These are phyloP conservation scores for Lagenaria siceraria DNA, from an alignment of 306 rosid species.

Conservation along the genomic window DNA sequence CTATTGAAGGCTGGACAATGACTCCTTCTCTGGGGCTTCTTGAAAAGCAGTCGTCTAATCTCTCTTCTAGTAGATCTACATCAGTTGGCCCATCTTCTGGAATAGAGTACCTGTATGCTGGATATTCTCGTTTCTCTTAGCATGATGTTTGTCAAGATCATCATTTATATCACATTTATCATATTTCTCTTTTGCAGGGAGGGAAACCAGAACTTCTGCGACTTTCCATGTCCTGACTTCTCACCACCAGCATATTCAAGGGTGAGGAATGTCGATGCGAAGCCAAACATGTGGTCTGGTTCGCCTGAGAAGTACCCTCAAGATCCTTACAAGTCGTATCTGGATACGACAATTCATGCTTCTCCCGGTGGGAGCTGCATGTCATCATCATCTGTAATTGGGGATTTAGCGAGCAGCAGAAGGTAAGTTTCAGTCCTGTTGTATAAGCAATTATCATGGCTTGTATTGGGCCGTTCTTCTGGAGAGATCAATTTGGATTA, in stretches of 20 bases:
- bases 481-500: background rate
- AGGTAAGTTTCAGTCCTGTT: conserved; percentile 10
- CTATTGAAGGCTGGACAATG: conserved; percentile 36
- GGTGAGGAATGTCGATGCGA: conserved; percentile 19
- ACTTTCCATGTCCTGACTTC: conserved; percentile 22
- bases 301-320: conserved; percentile 14
- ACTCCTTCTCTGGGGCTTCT: conserved; percentile 23
- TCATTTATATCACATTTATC: background rate
- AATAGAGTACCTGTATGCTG: conserved; percentile 15
- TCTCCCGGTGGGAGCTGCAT: conserved; percentile 15
- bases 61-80: conserved; percentile 11
- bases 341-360: conserved; percentile 15
- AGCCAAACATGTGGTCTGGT: conserved; percentile 16
- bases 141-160: conserved; percentile 8
- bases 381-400: conserved; percentile 5
- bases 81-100: conserved; percentile 8
- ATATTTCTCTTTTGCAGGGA: conserved; percentile 23
- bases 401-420: conserved; percentile 16
- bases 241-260: conserved; percentile 25
- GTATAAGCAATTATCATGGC: background rate
- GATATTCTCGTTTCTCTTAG: conserved; percentile 25
- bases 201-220: conserved; percentile 25
- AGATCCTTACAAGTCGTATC: conserved; percentile 22
- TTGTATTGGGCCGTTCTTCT: background rate
- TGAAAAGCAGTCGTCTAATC: conserved; percentile 21